Base-by-base conservation (phyloP, 441 rosid genomes). In the Capsella rubella region DNA sequence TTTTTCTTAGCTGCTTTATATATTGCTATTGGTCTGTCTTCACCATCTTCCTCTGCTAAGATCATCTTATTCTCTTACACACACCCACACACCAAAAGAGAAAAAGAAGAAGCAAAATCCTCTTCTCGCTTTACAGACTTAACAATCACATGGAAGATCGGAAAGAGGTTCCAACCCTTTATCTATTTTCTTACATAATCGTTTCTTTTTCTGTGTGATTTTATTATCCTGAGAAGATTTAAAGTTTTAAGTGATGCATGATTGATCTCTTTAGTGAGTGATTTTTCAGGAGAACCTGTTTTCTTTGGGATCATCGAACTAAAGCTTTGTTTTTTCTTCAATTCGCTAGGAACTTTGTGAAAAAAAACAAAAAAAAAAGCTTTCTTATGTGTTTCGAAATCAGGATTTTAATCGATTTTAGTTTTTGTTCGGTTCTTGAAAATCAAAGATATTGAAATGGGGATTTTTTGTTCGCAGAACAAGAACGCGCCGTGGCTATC, bases 401-500 rank as follows among this genome's bases (percentile, higher is more conserved):
- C 18, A 16, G n/a, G 11, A 58, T 58, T 10, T 1, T 12, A 9
- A 10, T 59, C 13, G 27, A 37, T 42, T 42, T 4, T 12, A 13
- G 46, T 11, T 67, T 40, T 37, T 2, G 9, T 42, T 2, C 0
- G 8, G 27, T 29, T 50, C 28, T 45, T 45, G 18, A 31, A 56
- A 46, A 9, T 9, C 9, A 52, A 43, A 52, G 47, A 65, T 4
- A 25, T 42, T 73, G 13, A 55, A 21, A 9, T 8, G 31, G 34
- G 52, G 27, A 3, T 62, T 49, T 21, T 16, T 43, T 62, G 55
- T 70, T 70, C 4, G 9, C 53, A 73, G 82, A 72, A 84, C 91
- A 92, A 84, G 84, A 87, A 75, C 62, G 82, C 84, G 15, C 91
- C 93, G 34, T 92, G 99, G 99, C 80, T 95, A 67, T 89, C 98